Evolutionary conservation across 768 basidiomycete genomes (phyloP).

Genomic region (Fibroporia radiculosa): DNA sequence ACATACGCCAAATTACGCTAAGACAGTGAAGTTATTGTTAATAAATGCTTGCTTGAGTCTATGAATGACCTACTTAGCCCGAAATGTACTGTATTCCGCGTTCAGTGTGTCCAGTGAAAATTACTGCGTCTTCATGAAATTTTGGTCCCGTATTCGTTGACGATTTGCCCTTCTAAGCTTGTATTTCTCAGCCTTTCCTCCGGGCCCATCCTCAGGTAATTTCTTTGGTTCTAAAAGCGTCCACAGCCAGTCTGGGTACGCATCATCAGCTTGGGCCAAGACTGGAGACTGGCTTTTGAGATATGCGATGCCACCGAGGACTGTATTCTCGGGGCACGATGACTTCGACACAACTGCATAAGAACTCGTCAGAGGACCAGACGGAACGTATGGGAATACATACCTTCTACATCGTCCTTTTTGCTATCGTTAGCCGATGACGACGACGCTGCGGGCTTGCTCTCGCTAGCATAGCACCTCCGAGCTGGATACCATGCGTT

Average conservation of each 20-base stretch:
- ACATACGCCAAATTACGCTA: no score
- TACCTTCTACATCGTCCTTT: not conserved
- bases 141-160: conserved; percentile 69
- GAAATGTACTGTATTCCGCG: no score
- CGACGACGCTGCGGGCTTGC: conserved; percentile 2
- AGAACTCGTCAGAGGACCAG: not conserved
- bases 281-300: conserved; percentile 77
- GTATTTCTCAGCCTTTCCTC: conserved; percentile 50
- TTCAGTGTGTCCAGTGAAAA: no score
- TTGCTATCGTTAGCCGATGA: conserved; percentile 1
- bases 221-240: conserved; percentile 54
- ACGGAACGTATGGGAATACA: not conserved
- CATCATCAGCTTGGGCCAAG: conserved; percentile 68
- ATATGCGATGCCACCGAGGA: conserved; percentile 75
- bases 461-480: conserved; percentile 16
- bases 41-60: no score
- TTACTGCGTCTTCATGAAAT: conserved; percentile 80
- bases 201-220: conserved; percentile 64
- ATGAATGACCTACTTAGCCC: no score
- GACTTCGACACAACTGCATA: conserved; percentile 30
- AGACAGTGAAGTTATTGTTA: no score
- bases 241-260: conserved; percentile 91
- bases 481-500: conserved; percentile 14
- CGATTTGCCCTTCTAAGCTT: conserved; percentile 54
- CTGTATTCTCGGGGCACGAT: conserved; percentile 64